Percentiles rank a stretch among this genome's conserved stretches.
Evolutionary conservation across 2,329 filamentous ascomycete genomes (phyloP).

Genomic region (Arthrocladium fulminans): DNA sequence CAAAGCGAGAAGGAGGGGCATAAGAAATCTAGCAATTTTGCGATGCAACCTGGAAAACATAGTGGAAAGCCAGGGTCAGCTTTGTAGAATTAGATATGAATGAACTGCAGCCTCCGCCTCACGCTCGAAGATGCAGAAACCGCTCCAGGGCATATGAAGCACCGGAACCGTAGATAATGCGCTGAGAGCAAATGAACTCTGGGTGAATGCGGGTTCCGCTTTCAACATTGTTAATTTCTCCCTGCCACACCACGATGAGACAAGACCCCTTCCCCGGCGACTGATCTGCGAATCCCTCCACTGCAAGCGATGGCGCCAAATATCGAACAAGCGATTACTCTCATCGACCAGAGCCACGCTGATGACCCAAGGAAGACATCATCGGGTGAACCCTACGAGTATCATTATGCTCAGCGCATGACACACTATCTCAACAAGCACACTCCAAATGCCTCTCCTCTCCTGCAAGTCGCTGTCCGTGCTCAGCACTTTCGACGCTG

Average conservation of each 20-base stretch:
- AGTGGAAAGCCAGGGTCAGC: not conserved
- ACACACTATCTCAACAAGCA: constrained; percentile 60
- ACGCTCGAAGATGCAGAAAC: too few relatives aligned
- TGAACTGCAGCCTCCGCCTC: too few relatives aligned
- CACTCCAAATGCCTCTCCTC: constrained; percentile 53
- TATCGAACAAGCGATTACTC: constrained; percentile 44
- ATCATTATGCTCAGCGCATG: constrained; percentile 75
- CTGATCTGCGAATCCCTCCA: not conserved
- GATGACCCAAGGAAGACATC: constrained; percentile 54
- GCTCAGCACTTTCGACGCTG: constrained; percentile 80
- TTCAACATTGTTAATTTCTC: not conserved
- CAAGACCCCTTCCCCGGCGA: not conserved
- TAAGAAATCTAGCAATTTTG: constrained; percentile 13
- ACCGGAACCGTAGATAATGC: too few relatives aligned
- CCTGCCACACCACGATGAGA: not conserved
- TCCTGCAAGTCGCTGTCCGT: constrained; percentile 65
- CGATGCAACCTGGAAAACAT: not conserved
- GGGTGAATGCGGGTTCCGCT: too few relatives aligned
- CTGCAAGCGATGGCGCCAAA: constrained; percentile 18
- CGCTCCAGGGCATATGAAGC: too few relatives aligned
- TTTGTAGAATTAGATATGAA: too few relatives aligned
- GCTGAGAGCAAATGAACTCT: too few relatives aligned
- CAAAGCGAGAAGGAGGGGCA: constrained; percentile 37
- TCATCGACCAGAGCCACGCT: constrained; percentile 66
- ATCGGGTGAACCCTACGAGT: constrained; percentile 57